Evolutionary conservation across 2,329 filamentous ascomycete genomes (phyloP).

Genomic region (Pseudofabraea citricarpa): DNA sequence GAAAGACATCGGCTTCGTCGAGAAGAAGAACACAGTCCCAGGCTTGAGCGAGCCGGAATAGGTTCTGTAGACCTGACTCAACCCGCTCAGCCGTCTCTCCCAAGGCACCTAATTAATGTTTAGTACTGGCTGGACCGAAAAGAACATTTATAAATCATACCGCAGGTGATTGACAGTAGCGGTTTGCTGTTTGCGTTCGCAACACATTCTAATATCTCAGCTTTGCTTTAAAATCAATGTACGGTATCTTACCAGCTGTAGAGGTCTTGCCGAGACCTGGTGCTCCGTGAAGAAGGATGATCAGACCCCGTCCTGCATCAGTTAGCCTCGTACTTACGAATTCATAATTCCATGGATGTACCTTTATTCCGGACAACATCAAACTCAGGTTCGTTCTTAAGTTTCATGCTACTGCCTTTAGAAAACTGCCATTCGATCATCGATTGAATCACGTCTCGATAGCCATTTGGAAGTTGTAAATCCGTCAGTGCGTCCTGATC

Average conservation of each 20-base stretch:
- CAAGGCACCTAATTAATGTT: constrained; percentile 55
- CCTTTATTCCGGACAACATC: not conserved
- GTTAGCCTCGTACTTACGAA: constrained; percentile 39
- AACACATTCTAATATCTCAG: not conserved
- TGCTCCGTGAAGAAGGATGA: constrained; percentile 40
- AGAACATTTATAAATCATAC: not conserved
- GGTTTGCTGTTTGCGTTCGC: not conserved
- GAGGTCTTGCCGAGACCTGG: constrained; percentile 44
- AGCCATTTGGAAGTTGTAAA: not conserved
- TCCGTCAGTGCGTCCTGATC: not conserved
- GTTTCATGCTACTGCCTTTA: not conserved
- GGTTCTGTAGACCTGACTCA: constrained; percentile 61
- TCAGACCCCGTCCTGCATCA: constrained; percentile 41
- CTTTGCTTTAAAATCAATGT: no score
- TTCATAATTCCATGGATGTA: not conserved
- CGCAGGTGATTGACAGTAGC: constrained; percentile 2
- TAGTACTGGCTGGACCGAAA: constrained; percentile 38
- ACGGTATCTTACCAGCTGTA: constrained; percentile 32
- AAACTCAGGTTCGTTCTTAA: not conserved
- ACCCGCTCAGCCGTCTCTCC: constrained; percentile 60
- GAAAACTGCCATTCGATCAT: not conserved
- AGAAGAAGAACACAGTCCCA: constrained; percentile 50
- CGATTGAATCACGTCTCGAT: not conserved
- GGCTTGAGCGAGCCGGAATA: constrained; percentile 65
- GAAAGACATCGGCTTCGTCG: constrained; percentile 8